Base-by-base conservation (phyloP, 768 basidiomycete species). In the Rhodotorula sphaerocarpa region DNA sequence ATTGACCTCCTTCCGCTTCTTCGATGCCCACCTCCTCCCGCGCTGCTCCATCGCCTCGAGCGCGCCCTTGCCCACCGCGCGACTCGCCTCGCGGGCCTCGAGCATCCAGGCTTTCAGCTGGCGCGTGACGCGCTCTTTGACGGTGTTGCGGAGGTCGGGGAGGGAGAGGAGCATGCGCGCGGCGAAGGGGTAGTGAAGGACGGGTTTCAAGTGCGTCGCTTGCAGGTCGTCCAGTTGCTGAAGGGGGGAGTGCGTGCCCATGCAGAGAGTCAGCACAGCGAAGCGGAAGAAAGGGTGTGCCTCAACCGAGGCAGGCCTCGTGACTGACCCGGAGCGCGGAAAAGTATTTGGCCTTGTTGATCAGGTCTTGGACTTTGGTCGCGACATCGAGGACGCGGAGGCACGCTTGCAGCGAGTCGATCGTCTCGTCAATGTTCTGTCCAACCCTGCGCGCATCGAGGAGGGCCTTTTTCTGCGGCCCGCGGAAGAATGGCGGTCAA, bases 21-120 rank as follows among this genome's bases (percentile, higher is more conserved):
- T 81, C 71, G 86, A 82, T 45, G 80, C 74, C 74, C 85, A 99
- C 65, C 86, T 82, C 71, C 86, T 80, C 25, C 83, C 83, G 33
- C 95, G 82, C 31, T 77, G 73, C 54, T 90, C 87, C 90, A 97
- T 96, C 20, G 84, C 83, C 69, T 96, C 90, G 47, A 91, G 81
- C 5, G 92, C 92, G 6, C 88, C 81, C 67, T 80, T 81, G 7
- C 95, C 95, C 11, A 99, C 87, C 55, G 85, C 82, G 3, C 85
- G 83, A 55, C 88, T 88, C 61, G 86, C 81, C 70, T 95, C 90
- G 60, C 95, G 80, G 55, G 96, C 90, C 71, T 97, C 92, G 51
- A 95, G 82, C 31, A 99, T 77, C 95, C 95, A 99, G 67, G 93
- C 86, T 72, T 96, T 97, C 79, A 88, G 86, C 7, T 90, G 89